Evolutionary conservation across 306 rosid species (phyloP), one percentile per base, ranked within the genome.

Genomic region (Glycine latifolia): DNA sequence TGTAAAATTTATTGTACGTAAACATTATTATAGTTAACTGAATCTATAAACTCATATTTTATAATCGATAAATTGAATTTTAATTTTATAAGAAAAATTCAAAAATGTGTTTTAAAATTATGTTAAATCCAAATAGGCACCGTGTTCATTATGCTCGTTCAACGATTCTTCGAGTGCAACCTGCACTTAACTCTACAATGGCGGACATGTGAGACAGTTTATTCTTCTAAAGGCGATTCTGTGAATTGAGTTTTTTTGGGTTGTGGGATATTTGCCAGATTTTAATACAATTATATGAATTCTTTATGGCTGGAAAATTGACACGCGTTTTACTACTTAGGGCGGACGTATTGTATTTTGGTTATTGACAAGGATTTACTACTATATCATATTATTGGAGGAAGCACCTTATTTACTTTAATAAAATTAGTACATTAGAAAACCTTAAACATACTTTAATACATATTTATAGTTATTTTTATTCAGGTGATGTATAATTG

Each of bases 151-250:
- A 37, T 37, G 3, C 5, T 71, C 3, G 17, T 48, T 71, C 26
- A 71, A 71, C 4, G 17, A 48, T 26, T 26, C 20, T 71, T 20
- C 26, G 20, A n/a, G 13, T 49, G 26, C 59, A 48, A 71, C 44
- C 60, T 71, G 59, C 46, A 49, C 60, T 71, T 26, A 49, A 71
- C 46, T 71, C 46, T 49, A 26, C 43, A 49, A 71, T 71, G 60
- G 76, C 76, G 26, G 26, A 71, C 76, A 71, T 26, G 7, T 11
- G 44, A 71, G 60, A 49, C 59, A 71, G 41, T 47, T 68, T 69
- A 46, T 69, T 46, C 74, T 69, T 46, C 6, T 9, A 69, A 59
- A 68, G 10, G 9, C 7, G 73, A 68, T 68, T 44, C 73, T 46
- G 44, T 67, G 73, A 67, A 67, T 15, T 44, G 55, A 12, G n/a